Conservation (phyloP, 1,284 basidiomycete genomes). For the Bondarzewia mesenterica region DNA sequence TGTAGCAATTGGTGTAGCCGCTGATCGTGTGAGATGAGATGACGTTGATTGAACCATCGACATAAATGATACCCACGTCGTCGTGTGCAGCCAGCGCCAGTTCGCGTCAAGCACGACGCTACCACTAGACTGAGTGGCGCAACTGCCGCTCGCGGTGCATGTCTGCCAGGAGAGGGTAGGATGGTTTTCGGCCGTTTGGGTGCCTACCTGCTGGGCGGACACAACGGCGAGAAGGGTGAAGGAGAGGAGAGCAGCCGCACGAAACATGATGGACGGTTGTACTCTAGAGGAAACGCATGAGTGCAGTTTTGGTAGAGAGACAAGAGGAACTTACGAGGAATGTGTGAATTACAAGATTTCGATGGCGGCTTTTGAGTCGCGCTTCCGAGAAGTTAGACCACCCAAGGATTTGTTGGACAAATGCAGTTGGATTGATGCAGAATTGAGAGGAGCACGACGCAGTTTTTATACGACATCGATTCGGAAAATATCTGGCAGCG, state of each 20-base stretch:
- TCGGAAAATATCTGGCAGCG: neutral
- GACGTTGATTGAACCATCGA: neutral
- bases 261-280: neutral
- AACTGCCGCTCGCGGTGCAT: conserved; percentile 31
- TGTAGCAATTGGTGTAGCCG: conserved; percentile 46
- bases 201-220: conserved; percentile 32
- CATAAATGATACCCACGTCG: conserved; percentile 9
- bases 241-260: conserved; percentile 1
- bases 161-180: conserved; percentile 30
- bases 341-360: too few species aligned
- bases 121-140: conserved; percentile 24
- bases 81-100: conserved; percentile 44
- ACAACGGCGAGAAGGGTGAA: conserved; percentile 23
- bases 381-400: too few species aligned
- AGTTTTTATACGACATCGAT: neutral
- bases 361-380: too few species aligned
- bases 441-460: neutral
- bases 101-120: conserved; percentile 41
- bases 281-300: neutral
- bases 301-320: too few species aligned
- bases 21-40: conserved; percentile 5
- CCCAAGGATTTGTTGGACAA: too few species aligned
- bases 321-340: neutral
- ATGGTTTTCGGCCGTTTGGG: conserved; percentile 30
- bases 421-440: neutral